Percentiles rank a stretch among this genome's conserved stretches.
These are phyloP conservation scores for Phytophthora meadii DNA, from an alignment of 352 stramenopile genomes.

Conservation along the genomic window DNA sequence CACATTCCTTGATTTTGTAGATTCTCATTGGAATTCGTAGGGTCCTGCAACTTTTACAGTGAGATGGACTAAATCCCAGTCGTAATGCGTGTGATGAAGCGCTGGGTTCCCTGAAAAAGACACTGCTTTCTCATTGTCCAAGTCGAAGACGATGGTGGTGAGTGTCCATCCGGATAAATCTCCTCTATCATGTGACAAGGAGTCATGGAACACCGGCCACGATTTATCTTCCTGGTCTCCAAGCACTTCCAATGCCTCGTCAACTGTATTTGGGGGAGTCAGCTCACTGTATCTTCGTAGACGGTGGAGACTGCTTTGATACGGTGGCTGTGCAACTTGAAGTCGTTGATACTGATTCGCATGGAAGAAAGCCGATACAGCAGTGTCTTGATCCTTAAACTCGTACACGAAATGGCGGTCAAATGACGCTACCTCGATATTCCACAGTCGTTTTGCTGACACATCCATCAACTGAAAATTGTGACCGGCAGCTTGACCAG, in stretches of 20 bases:
- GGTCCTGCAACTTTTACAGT: too few species aligned
- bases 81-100: constrained; percentile 7
- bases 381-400: constrained; percentile 14
- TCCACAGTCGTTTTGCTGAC: constrained; percentile 50
- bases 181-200: constrained; percentile 55
- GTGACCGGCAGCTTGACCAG: constrained; percentile 64
- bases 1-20: too few species aligned
- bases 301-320: constrained; percentile 73
- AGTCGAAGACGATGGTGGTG: constrained; percentile 72
- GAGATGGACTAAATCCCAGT: too few species aligned
- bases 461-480: constrained; percentile 87
- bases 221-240: constrained; percentile 66
- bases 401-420: constrained; percentile 61
- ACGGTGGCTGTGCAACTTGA: constrained; percentile 61
- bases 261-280: constrained; percentile 42
- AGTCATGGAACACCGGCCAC: constrained; percentile 75
- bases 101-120: constrained; percentile 61
- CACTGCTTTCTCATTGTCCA: constrained; percentile 46
- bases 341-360: constrained; percentile 83
- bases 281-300: constrained; percentile 67
- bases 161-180: constrained; percentile 80
- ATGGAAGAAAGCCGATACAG: constrained; percentile 65
- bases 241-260: constrained; percentile 60
- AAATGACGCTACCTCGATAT: constrained; percentile 74
- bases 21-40: too few species aligned